Conservation (phyloP, 1,139 yeast genomes). For the Wickerhamomyces sp. region DNA sequence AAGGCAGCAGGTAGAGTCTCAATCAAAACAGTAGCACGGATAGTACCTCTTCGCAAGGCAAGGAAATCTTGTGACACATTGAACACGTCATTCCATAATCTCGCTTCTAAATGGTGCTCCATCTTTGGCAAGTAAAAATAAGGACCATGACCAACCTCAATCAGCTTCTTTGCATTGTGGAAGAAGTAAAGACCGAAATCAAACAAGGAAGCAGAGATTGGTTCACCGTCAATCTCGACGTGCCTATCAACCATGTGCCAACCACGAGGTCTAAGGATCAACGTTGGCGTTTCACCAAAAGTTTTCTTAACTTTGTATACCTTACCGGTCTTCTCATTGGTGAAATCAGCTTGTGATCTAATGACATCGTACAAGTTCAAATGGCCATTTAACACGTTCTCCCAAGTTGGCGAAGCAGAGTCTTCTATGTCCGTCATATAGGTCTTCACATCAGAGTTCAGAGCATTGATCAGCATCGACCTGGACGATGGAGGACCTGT, state of each 20-base stretch:
- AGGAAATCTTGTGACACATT: conserved; percentile 64
- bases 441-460: conserved; percentile 83
- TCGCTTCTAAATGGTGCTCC: conserved; percentile 76
- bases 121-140: conserved; percentile 73
- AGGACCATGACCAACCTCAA: conserved; percentile 64
- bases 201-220: conserved; percentile 70
- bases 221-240: conserved; percentile 64
- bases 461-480: conserved; percentile 90
- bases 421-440: conserved; percentile 97
- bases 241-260: conserved; percentile 81
- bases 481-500: conserved; percentile 89
- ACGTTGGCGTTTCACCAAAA: conserved; percentile 57
- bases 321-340: conserved; percentile 40
- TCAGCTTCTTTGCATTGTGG: conserved; percentile 57
- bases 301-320: conserved; percentile 41
- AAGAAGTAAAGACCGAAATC: conserved; percentile 75
- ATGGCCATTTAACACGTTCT: conserved; percentile 82
- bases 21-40: conserved; percentile 69
- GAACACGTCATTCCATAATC: conserved; percentile 72
- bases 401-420: conserved; percentile 95
- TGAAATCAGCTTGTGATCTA: conserved; percentile 57
- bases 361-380: conserved; percentile 87
- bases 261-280: conserved; percentile 83
- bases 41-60: conserved; percentile 61
- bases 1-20: conserved; percentile 75